phyloP scores from a whole-genome alignment of 2,329 filamentous ascomycete species.

The Didymella pomorum region DNA sequence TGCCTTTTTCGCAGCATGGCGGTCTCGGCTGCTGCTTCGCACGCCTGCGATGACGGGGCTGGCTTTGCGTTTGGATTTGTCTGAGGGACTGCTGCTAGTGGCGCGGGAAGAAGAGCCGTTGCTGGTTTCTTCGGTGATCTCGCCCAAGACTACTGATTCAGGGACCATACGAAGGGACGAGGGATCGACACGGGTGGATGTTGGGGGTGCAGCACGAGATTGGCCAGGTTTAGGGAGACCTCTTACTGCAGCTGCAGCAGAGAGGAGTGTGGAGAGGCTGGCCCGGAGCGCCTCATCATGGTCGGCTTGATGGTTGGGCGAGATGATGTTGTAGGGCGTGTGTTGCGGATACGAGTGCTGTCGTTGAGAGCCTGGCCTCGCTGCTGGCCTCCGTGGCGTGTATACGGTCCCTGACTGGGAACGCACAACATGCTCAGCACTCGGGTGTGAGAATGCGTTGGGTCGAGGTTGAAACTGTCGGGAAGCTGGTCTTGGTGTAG shows the following conservation, averaged over 20 bases:
- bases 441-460: conserved; percentile 89
- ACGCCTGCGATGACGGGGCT: conserved; percentile 37
- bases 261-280: conserved; percentile 92
- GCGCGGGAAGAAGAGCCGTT: conserved; percentile 41
- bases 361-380: conserved; percentile 47
- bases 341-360: conserved; percentile 58
- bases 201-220: conserved; percentile 39
- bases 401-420: conserved; percentile 57
- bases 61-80: conserved; percentile 58
- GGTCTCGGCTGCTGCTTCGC: conserved; percentile 55
- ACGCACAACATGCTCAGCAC: conserved; percentile 55
- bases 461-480: conserved; percentile 81
- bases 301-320: conserved; percentile 80
- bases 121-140: conserved; percentile 42
- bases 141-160: conserved; percentile 65
- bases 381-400: conserved; percentile 51
- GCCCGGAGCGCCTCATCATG: conserved; percentile 93
- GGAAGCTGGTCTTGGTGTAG: conserved; percentile 60
- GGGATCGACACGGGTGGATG: conserved; percentile 56
- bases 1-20: conserved; percentile 55
- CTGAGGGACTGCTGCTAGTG: conserved; percentile 40
- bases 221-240: conserved; percentile 72
- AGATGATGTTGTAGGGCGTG: conserved; percentile 71
- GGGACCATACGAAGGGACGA: conserved; percentile 66
- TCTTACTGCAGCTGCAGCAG: conserved; percentile 90